Evolutionary conservation across 164 flowering plant species (phyloP).

Genomic region (Vitis vinifera): DNA sequence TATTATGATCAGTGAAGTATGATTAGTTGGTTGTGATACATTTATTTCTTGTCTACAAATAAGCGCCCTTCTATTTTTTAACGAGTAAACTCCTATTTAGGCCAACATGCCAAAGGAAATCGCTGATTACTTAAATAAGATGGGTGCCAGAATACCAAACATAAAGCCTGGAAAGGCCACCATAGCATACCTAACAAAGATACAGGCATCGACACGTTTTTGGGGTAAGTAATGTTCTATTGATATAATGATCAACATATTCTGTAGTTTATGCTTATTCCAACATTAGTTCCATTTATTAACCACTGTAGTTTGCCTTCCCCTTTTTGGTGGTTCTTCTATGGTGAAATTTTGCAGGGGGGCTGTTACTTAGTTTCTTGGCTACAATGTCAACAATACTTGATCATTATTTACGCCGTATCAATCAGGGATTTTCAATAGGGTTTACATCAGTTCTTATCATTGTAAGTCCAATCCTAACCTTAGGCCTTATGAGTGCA

Average conservation of each 20-base stretch:
- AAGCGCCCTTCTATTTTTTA: neutral
- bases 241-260: neutral
- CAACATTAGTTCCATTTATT: neutral
- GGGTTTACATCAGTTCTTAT: conserved; percentile 94
- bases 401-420: conserved; percentile 77
- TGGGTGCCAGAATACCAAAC: conserved; percentile 97
- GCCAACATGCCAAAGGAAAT: conserved; percentile 99
- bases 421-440: conserved; percentile 82
- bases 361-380: conserved; percentile 71
- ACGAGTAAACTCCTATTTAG: conserved; percentile 35
- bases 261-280: neutral
- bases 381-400: conserved; percentile 86
- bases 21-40: neutral
- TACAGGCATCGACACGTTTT: conserved; percentile 97
- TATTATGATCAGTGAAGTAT: neutral
- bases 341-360: conserved; percentile 53
- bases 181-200: conserved; percentile 75
- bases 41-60: neutral
- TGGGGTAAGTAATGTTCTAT: conserved; percentile 67
- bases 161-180: conserved; percentile 98
- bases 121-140: conserved; percentile 92
- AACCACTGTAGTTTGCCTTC: neutral
- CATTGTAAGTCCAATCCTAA: conserved; percentile 61
- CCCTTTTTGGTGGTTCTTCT: conserved; percentile 3
- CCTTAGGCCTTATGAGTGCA: conserved; percentile 1